These are phyloP conservation scores for Cercophora samala DNA, from an alignment of 495 filamentous ascomycete species.

Conservation along the genomic window DNA sequence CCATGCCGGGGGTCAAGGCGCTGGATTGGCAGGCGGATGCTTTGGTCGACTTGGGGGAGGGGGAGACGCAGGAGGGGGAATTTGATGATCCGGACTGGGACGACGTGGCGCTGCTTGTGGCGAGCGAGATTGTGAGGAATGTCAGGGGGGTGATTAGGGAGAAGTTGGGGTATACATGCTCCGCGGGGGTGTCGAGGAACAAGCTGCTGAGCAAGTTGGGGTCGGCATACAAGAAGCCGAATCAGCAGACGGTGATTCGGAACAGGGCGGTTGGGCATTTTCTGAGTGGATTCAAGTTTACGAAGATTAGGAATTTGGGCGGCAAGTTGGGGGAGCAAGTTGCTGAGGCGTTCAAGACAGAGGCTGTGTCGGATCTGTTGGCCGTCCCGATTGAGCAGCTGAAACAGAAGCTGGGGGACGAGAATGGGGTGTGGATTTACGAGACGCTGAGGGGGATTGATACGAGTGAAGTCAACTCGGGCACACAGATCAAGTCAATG, in stretches of 20 bases:
- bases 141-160: constrained; percentile 59
- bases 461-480: constrained; percentile 79
- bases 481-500: constrained; percentile 96
- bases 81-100: constrained; percentile 92
- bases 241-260: constrained; percentile 86
- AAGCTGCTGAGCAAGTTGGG: constrained; percentile 96
- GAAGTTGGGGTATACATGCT: constrained; percentile 74
- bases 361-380: constrained; percentile 73
- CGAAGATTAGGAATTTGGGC: constrained; percentile 91
- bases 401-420: constrained; percentile 74
- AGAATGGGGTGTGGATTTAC: constrained; percentile 86
- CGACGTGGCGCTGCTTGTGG: constrained; percentile 81
- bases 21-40: constrained; percentile 80
- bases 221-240: constrained; percentile 85
- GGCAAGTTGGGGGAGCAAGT: constrained; percentile 94
- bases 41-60: constrained; percentile 69
- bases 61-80: constrained; percentile 54
- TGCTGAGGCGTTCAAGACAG: constrained; percentile 70
- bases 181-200: constrained; percentile 81
- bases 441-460: constrained; percentile 83
- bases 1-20: constrained; percentile 68
- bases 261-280: constrained; percentile 80
- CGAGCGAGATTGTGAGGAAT: constrained; percentile 80
- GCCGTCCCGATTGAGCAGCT: constrained; percentile 71
- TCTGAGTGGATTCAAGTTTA: constrained; percentile 82